Conservation (phyloP, 371 early-diverging fungal species). For the Quaeritorhiza haematococci region DNA sequence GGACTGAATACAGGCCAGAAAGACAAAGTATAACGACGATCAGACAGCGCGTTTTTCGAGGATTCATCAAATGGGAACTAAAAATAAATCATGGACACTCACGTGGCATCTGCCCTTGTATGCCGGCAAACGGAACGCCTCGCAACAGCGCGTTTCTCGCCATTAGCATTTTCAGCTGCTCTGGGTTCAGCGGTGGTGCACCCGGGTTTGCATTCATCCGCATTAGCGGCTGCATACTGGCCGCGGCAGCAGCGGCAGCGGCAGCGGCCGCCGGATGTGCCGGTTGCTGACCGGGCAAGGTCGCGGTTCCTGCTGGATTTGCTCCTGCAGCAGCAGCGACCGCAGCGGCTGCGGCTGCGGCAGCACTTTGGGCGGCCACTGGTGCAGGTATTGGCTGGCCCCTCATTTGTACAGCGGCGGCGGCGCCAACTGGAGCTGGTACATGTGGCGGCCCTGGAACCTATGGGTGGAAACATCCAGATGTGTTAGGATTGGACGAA, state of each 20-base stretch:
- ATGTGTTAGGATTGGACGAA: conserved; percentile 29
- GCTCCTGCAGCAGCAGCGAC: conserved; percentile 22
- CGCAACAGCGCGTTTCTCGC: no score
- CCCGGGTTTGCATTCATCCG: not conserved
- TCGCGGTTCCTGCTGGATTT: conserved; percentile 22
- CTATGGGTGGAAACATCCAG: conserved; percentile 16
- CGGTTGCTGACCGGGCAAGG: conserved; percentile 5
- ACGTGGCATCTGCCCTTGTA: no score
- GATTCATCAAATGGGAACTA: no score
- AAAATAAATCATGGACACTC: no score
- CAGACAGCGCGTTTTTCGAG: no score
- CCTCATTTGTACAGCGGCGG: not conserved
- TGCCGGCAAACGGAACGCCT: no score
- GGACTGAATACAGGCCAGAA: no score
- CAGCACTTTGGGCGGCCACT: conserved; percentile 7
- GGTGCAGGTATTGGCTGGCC: conserved; percentile 9
- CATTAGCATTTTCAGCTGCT: no score
- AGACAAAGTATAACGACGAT: no score
- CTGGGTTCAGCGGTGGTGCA: no score
- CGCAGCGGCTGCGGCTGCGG: conserved; percentile 26
- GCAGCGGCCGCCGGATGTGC: not conserved
- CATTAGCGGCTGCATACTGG: not conserved
- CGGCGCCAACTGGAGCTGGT: conserved; percentile 20
- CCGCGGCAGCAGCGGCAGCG: conserved; percentile 3
- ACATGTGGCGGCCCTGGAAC: conserved; percentile 23